These are phyloP conservation scores for Diutina pseudorugosa DNA, from an alignment of 1,139 yeast genomes.

Conservation along the genomic window DNA sequence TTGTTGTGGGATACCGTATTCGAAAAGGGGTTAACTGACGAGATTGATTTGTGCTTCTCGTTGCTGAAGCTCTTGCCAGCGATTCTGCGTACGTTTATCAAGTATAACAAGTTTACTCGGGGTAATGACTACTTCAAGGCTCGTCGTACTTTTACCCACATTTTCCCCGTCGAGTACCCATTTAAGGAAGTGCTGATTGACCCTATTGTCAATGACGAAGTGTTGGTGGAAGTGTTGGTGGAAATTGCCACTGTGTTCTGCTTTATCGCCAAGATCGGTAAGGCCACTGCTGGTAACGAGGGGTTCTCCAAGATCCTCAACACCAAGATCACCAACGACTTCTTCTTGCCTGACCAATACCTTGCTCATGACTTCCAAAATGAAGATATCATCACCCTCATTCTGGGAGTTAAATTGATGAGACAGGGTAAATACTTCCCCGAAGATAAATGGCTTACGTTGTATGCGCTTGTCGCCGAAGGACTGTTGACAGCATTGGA, in stretches of 20 bases:
- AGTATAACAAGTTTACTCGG: conserved; percentile 42
- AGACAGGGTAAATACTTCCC: conserved; percentile 54
- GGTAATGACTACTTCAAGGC: conserved; percentile 40
- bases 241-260: conserved; percentile 56
- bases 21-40: conserved; percentile 14
- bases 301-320: conserved; percentile 24
- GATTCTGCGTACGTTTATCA: conserved; percentile 37
- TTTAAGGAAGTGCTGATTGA: conserved; percentile 58
- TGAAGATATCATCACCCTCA: conserved; percentile 34
- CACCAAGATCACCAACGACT: conserved; percentile 18
- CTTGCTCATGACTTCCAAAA: conserved; percentile 22
- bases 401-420: conserved; percentile 46
- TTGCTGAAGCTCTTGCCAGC: conserved; percentile 41
- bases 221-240: conserved; percentile 58
- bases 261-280: conserved; percentile 43
- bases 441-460: conserved; percentile 54
- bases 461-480: conserved; percentile 49
- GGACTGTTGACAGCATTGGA: conserved; percentile 49
- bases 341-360: conserved; percentile 21
- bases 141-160: conserved; percentile 48
- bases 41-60: conserved; percentile 26
- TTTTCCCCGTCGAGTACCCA: conserved; percentile 64
- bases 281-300: conserved; percentile 31
- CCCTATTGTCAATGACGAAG: conserved; percentile 60
- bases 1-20: conserved; percentile 22